Conservation (phyloP, 1,139 yeast species). For the Candida dubliniensis region DNA sequence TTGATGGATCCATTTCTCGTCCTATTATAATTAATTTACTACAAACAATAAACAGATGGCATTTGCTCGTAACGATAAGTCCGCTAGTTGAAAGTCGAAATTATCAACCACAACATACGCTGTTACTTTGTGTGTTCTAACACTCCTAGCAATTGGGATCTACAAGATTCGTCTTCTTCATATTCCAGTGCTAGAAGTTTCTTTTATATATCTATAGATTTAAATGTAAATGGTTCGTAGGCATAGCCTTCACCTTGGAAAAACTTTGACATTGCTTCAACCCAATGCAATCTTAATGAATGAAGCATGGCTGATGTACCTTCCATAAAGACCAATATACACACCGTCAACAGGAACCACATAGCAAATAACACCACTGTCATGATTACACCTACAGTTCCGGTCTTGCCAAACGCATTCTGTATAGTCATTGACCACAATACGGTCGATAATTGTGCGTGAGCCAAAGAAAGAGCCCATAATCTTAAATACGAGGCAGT, state of each 20-base stretch:
- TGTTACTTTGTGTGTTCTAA: too few species aligned
- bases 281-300: constrained; percentile 96
- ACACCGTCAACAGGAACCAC: constrained; percentile 92
- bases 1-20: too few species aligned
- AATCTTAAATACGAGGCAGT: constrained; percentile 95
- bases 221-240: constrained; percentile 78
- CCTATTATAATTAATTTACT: too few species aligned
- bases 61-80: too few species aligned
- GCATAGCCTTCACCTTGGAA: constrained; percentile 94
- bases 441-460: constrained; percentile 91
- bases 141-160: too few species aligned
- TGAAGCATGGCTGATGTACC: constrained; percentile 99
- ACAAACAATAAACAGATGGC: too few species aligned
- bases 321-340: constrained; percentile 93
- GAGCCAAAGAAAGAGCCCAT: constrained; percentile 98
- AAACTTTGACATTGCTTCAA: constrained; percentile 97
- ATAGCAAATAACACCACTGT: constrained; percentile 81
- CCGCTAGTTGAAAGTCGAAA: too few species aligned
- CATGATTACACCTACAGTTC: constrained; percentile 66
- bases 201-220: constrained; percentile 17
- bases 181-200: neutral
- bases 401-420: constrained; percentile 71
- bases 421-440: constrained; percentile 94
- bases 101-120: too few species aligned
- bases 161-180: too few species aligned